These are phyloP conservation scores for Arctium lappa DNA, from an alignment of 129 eudicot species.

Conservation along the genomic window DNA sequence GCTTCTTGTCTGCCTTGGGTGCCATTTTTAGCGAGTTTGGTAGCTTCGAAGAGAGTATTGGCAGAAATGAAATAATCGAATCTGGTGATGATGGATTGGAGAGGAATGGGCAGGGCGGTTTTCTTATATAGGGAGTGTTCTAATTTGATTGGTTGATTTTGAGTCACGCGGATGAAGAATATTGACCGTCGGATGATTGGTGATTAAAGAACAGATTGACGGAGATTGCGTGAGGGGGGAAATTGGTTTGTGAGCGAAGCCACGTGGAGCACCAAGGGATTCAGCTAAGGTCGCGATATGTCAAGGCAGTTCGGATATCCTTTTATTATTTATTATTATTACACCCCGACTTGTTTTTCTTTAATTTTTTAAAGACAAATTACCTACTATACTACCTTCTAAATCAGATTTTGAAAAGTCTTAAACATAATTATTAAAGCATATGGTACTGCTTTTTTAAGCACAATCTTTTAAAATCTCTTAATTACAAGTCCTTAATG, in stretches of 20 bases:
- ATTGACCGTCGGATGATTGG: not conserved
- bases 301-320: not conserved
- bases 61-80: not conserved
- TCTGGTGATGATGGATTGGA: not conserved
- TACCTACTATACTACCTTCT: too few relatives aligned
- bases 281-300: not conserved
- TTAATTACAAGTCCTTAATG: too few relatives aligned
- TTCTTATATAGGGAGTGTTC: not conserved
- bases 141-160: not conserved
- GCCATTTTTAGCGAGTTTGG: constrained; percentile 22
- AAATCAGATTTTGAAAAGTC: too few relatives aligned
- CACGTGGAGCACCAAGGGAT: not conserved
- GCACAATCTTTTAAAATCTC: too few relatives aligned
- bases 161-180: not conserved
- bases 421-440: too few relatives aligned
- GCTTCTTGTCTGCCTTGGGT: constrained; percentile 28
- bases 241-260: not conserved
- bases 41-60: not conserved
- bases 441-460: too few relatives aligned
- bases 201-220: not conserved
- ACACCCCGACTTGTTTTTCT: not conserved
- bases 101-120: not conserved
- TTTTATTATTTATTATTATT: too few relatives aligned
- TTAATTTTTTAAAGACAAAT: too few relatives aligned
- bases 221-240: not conserved